phyloP scores from a whole-genome alignment of 2,329 filamentous ascomycete genomes.

The Alternaria panax region DNA sequence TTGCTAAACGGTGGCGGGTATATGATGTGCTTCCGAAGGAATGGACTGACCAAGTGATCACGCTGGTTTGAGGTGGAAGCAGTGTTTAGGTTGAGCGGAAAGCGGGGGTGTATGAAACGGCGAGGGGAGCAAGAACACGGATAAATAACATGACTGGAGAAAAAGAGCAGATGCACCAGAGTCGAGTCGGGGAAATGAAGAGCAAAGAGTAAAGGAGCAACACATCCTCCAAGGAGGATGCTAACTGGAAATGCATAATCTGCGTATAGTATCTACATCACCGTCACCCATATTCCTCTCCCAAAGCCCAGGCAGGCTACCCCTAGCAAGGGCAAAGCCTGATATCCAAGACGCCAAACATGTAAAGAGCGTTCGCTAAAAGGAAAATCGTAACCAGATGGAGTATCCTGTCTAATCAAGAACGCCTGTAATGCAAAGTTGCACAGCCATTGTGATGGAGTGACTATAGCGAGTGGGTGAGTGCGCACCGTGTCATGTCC shows the following conservation, averaged over 20 bases:
- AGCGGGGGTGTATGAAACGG: not conserved
- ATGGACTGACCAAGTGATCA: not conserved
- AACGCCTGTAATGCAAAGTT: not conserved
- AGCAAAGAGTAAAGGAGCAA: too few species aligned
- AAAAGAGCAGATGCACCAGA: too few species aligned
- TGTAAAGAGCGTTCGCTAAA: not conserved
- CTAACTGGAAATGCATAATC: not conserved
- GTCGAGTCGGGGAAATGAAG: too few species aligned
- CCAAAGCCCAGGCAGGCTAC: too few species aligned
- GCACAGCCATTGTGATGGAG: not conserved
- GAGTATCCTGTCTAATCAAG: not conserved
- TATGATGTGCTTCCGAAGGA: not conserved
- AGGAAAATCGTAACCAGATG: not conserved
- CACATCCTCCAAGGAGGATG: not conserved
- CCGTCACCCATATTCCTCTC: not conserved
- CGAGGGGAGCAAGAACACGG: not conserved
- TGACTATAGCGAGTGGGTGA: not conserved
- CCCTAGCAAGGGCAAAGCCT: not conserved
- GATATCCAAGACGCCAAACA: not conserved
- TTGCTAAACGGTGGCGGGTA: conserved; percentile 8
- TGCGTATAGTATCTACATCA: not conserved
- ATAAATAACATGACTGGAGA: not conserved
- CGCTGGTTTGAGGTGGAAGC: not conserved
- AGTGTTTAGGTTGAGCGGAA: not conserved
- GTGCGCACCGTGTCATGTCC: not conserved